Conservation (phyloP, 805 yeast genomes). For the Debaryomyces hansenii region DNA sequence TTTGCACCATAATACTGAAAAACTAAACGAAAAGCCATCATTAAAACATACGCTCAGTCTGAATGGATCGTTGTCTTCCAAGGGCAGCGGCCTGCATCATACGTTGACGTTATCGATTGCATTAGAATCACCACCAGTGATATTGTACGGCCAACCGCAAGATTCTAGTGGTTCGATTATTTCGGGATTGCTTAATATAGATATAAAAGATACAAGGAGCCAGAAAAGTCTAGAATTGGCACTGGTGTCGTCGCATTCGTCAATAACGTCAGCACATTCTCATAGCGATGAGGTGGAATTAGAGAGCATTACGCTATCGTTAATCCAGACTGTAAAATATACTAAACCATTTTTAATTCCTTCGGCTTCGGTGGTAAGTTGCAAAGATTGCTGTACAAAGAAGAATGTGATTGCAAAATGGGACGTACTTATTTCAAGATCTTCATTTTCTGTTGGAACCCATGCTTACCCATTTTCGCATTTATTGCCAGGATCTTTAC, state of each 20-base stretch:
- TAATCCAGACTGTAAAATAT: conserved; percentile 71
- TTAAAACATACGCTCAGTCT: conserved; percentile 2
- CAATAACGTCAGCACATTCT: conserved; percentile 14
- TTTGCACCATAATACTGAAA: conserved; percentile 17
- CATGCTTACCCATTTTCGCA: conserved; percentile 94
- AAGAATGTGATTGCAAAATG: conserved; percentile 74
- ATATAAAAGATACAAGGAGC: conserved; percentile 11
- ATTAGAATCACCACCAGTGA: conserved; percentile 89
- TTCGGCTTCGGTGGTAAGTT: conserved; percentile 46
- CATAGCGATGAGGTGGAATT: conserved; percentile 48
- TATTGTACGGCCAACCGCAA: conserved; percentile 73
- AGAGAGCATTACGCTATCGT: conserved; percentile 57
- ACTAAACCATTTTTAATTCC: conserved; percentile 67
- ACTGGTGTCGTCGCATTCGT: conserved; percentile 11
- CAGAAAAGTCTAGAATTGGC: conserved; percentile 8
- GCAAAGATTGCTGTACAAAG: conserved; percentile 58
- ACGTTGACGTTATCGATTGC: conserved; percentile 52
- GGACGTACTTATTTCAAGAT: conserved; percentile 70
- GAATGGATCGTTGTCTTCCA: conserved; percentile 12
- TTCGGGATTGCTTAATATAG: conserved; percentile 71
- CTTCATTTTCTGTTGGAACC: conserved; percentile 60
- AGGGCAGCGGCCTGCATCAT: not conserved
- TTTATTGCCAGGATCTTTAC: conserved; percentile 81
- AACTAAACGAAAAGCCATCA: conserved; percentile 6
- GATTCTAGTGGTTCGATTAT: conserved; percentile 86